Evolutionary conservation across 805 yeast genomes (phyloP).

Genomic region (Lachancea nothofagi): DNA sequence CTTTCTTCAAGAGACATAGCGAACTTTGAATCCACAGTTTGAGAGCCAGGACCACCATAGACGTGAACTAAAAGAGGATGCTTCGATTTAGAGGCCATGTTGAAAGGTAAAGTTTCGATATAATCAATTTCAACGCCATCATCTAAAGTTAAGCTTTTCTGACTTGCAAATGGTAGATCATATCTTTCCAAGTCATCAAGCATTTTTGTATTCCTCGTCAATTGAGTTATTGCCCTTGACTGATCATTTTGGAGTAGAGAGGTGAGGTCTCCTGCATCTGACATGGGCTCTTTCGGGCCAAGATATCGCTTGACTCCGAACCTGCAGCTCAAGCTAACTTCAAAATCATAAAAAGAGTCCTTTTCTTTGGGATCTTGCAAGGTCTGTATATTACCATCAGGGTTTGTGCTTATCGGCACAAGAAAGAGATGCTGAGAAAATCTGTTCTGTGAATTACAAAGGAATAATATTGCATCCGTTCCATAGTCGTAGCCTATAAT

Average conservation of each 20-base stretch:
- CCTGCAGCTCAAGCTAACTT: conserved; percentile 52
- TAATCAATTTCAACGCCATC: conserved; percentile 43
- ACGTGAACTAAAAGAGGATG: conserved; percentile 64
- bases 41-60: conserved; percentile 82
- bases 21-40: conserved; percentile 45
- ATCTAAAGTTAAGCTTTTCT: conserved; percentile 37
- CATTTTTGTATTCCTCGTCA: conserved; percentile 16
- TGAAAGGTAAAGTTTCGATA: conserved; percentile 58
- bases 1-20: conserved; percentile 53
- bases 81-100: conserved; percentile 41
- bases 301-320: conserved; percentile 31
- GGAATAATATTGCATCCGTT: conserved; percentile 47
- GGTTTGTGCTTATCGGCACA: conserved; percentile 34
- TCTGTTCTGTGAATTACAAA: conserved; percentile 42
- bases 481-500: conserved; percentile 42
- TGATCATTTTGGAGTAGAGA: conserved; percentile 8
- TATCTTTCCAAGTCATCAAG: conserved; percentile 28
- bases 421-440: conserved; percentile 57
- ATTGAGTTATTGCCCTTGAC: conserved; percentile 4
- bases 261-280: conserved; percentile 23
- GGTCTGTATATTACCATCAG: conserved; percentile 10
- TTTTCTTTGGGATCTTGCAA: conserved; percentile 20
- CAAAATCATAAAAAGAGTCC: conserved; percentile 38
- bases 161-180: conserved; percentile 42
- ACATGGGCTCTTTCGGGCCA: conserved; percentile 25